Percentiles rank a stretch among this genome's conserved stretches.
Evolutionary conservation across 2,329 filamentous ascomycete species (phyloP).

Genomic region (Cladobotryum protrusum): DNA sequence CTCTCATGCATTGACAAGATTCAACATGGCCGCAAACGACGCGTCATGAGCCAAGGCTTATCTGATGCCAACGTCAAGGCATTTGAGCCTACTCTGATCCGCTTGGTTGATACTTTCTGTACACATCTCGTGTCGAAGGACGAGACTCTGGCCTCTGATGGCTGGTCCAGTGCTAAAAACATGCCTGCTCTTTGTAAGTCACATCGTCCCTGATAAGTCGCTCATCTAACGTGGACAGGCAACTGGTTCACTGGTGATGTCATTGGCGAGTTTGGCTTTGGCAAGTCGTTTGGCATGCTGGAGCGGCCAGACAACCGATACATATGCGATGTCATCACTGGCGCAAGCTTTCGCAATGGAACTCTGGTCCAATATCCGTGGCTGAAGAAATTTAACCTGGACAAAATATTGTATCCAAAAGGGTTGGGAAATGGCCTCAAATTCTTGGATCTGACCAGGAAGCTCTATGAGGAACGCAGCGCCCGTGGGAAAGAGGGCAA

Average conservation of each 20-base stretch:
- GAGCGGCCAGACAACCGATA: constrained; percentile 11
- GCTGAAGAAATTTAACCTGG: constrained; percentile 4
- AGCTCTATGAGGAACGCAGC: constrained; percentile 5
- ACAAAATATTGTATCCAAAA: constrained; percentile 13
- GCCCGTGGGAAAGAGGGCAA: neutral
- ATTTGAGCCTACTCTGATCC: neutral
- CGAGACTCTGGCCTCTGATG: neutral
- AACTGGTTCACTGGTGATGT: constrained; percentile 7
- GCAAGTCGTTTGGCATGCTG: constrained; percentile 6
- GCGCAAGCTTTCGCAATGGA: constrained; percentile 17
- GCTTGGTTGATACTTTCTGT: no score
- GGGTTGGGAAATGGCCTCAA: constrained; percentile 5
- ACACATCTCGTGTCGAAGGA: no score
- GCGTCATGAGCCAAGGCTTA: constrained; percentile 2
- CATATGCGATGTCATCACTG: constrained; percentile 13
- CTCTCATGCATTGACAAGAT: constrained; percentile 12
- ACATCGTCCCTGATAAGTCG: no score
- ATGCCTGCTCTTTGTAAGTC: neutral
- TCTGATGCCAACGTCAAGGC: neutral
- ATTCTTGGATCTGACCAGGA: constrained; percentile 13
- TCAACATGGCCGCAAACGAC: constrained; percentile 3
- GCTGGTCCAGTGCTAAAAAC: neutral
- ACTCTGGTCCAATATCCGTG: constrained; percentile 12
- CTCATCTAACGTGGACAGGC: neutral
- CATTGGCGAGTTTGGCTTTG: constrained; percentile 10